phyloP scores from a whole-genome alignment of 257 asterid species.

The Jacaranda mimosifolia region DNA sequence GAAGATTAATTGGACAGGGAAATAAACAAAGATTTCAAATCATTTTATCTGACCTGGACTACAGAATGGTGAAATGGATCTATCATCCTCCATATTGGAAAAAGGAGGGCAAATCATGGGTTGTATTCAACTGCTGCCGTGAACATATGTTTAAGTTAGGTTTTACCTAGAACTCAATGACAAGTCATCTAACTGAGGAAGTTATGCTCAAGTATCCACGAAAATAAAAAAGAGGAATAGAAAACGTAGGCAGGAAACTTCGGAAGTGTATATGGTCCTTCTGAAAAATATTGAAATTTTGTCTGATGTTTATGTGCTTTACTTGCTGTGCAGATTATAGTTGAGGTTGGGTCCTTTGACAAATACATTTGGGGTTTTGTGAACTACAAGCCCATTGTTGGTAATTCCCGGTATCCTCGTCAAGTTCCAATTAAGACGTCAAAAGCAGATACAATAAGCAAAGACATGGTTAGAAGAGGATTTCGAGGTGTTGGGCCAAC shows the following conservation, averaged over 20 bases:
- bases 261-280: background rate
- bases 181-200: conserved; percentile 10
- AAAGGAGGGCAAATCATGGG: conserved; percentile 7
- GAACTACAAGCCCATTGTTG: conserved; percentile 69
- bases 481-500: conserved; percentile 89
- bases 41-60: conserved; percentile 7
- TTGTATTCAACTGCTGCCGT: background rate
- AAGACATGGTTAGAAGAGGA: conserved; percentile 82
- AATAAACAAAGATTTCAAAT: conserved; percentile 9
- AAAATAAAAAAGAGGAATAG: background rate
- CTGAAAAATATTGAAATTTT: background rate
- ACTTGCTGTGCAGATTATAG: conserved; percentile 63
- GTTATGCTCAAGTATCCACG: conserved; percentile 5
- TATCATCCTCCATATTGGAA: background rate
- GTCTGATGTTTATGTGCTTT: conserved; percentile 23
- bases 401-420: conserved; percentile 74
- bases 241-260: background rate
- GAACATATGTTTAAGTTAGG: conserved; percentile 25
- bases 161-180: conserved; percentile 9
- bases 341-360: conserved; percentile 77
- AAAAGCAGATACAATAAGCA: conserved; percentile 82
- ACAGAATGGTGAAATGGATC: background rate
- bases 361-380: conserved; percentile 84
- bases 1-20: conserved; percentile 2
- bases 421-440: conserved; percentile 84